Conservation (phyloP, 371 early-diverging fungal species). For the Nematocida sp. region DNA sequence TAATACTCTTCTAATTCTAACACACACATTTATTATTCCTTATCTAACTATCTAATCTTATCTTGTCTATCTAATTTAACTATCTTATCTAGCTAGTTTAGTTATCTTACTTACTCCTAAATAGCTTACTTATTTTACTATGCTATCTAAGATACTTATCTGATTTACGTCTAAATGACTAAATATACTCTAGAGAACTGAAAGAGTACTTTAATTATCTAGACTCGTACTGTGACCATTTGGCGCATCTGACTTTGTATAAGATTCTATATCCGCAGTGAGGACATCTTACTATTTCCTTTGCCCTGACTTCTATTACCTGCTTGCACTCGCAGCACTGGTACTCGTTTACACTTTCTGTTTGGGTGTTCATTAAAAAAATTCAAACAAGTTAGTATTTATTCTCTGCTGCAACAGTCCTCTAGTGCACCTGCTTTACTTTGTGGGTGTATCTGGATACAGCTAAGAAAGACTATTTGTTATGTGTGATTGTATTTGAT, state of each 20-base stretch:
- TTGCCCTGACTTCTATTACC: slow-evolving; percentile 24
- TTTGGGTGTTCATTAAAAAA: slow-evolving; percentile 29
- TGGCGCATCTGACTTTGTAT: slow-evolving; percentile 24
- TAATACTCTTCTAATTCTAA: too few species aligned
- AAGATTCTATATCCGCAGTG: slow-evolving; percentile 47
- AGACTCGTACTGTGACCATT: slow-evolving; percentile 52
- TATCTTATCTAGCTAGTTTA: too few species aligned
- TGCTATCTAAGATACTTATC: too few species aligned
- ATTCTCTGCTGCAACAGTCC: background rate
- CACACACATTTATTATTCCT: too few species aligned
- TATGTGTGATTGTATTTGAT: background rate
- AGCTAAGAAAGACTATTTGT: background rate
- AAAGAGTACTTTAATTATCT: slow-evolving; percentile 12
- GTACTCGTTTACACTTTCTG: slow-evolving; percentile 27
- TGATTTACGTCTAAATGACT: background rate
- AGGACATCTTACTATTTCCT: slow-evolving; percentile 33
- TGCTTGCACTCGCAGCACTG: slow-evolving; percentile 48
- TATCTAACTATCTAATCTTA: too few species aligned
- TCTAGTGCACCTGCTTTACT: background rate
- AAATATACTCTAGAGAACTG: background rate
- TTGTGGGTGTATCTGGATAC: background rate
- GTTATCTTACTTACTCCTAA: too few species aligned
- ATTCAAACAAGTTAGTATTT: background rate
- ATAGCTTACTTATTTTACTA: too few species aligned
- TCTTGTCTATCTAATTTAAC: too few species aligned